Evolutionary conservation across 1,139 yeast genomes (phyloP), one percentile per base, ranked within the genome.

Genomic region (Meyerozyma carpophila): DNA sequence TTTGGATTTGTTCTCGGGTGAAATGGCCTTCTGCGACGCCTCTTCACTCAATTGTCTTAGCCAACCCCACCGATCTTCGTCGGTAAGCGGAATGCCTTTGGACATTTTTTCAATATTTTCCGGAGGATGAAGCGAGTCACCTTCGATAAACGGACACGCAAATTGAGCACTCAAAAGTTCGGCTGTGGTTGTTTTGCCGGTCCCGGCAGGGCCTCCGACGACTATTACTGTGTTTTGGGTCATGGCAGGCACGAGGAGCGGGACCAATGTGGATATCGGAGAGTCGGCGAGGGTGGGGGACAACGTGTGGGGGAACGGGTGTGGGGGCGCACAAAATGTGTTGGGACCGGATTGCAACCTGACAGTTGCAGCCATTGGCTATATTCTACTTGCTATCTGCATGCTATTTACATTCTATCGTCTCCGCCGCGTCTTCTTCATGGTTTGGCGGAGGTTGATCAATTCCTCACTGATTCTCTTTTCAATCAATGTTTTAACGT

Each of bases 11-110:
- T 66, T 62, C 3, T 52, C 54, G 8, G 62, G 50, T 3, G 61
- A 58, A 8, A 54, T 42, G 10, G 81, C 70, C 41, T 64, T 55
- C 0, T 54, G 54, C 2, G 74, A 64, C 0, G 82, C 66, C 7
- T 52, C 55, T 14, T 56, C 51, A 1, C 88, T 73, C 6, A 89
- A 61, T 38, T 62, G 58, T 39, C 70, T 63, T 26, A 93, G 70
- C 98, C 98, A 93, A 1, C 77, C 93, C 91, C 93, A 86, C 47
- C 98, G 69, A 61, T 93, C 98, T 1, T 82, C 94, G 58, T 93
- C 98, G 0, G 81, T 79, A 46, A 93, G 68, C 1, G 98, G 95
- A 26, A 78, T 73, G 0, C 95, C 95, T 20, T 68, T 53, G 2
- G 85, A 65, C 98, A 93, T 93, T 61, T 93, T 93, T 14, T 73